Evolutionary conservation across 75 land plant species (phyloP).

Genomic region (Adiantum capillusveneris): DNA sequence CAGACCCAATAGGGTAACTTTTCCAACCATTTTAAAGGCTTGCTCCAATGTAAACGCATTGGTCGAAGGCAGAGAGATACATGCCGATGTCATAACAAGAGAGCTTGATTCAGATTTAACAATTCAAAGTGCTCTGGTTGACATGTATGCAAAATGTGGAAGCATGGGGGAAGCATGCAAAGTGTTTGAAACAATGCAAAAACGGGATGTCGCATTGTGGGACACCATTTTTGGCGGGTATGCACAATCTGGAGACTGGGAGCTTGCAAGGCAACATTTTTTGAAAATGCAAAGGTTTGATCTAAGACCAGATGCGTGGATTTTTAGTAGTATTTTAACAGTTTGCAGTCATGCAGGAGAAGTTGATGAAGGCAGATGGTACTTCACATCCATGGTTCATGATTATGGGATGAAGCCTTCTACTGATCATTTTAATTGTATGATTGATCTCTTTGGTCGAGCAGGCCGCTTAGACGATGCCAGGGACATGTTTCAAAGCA

Average conservation of each 20-base stretch:
- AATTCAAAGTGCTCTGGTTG: conserved; percentile 36
- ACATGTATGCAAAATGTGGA: conserved; percentile 58
- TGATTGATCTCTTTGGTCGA: conserved; percentile 64
- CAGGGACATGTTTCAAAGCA: conserved; percentile 40
- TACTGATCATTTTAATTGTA: conserved; percentile 60
- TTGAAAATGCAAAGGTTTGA: conserved; percentile 23
- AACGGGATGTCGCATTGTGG: conserved; percentile 32
- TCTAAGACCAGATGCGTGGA: conserved; percentile 26
- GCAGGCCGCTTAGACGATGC: conserved; percentile 52
- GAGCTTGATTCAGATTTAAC: conserved; percentile 12
- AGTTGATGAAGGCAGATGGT: conserved; percentile 27
- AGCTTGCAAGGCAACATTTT: conserved; percentile 15
- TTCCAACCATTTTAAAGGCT: conserved; percentile 35
- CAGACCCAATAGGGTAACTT: conserved; percentile 21
- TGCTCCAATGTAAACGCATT: conserved; percentile 28
- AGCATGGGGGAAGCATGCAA: conserved; percentile 25
- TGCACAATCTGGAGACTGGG: conserved; percentile 9
- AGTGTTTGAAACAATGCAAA: conserved; percentile 26
- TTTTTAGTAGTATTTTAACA: conserved; percentile 34
- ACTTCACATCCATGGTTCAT: conserved; percentile 35
- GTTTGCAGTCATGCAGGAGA: conserved; percentile 63
- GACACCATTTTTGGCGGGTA: conserved; percentile 22
- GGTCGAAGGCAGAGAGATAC: conserved; percentile 20
- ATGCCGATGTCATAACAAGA: conserved; percentile 12
- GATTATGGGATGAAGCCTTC: conserved; percentile 29